A percentile compares a stretch with the other conserved stretches of the same genome.
These are phyloP conservation scores for Parachlorella kessleri DNA, from an alignment of 139 green algal genomes.

Conservation along the genomic window DNA sequence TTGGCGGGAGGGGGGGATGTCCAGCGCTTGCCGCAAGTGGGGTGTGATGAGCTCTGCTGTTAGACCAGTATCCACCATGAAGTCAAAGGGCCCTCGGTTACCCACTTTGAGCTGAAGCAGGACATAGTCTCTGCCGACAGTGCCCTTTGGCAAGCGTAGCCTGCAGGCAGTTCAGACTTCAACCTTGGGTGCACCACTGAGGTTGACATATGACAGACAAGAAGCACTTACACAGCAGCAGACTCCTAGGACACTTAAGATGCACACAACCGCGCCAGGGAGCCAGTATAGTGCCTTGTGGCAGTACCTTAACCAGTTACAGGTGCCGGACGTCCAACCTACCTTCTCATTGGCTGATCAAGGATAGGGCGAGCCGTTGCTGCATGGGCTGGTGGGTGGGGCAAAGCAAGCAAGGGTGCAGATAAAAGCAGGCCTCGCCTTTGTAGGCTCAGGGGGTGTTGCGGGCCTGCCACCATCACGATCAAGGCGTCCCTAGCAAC, in stretches of 20 bases:
- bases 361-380: too few species aligned
- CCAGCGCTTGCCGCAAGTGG: constrained; percentile 17
- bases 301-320: too few species aligned
- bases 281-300: neutral
- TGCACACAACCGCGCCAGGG: neutral
- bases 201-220: neutral
- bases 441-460: too few species aligned
- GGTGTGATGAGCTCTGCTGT: constrained; percentile 29
- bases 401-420: too few species aligned
- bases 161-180: neutral
- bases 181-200: neutral
- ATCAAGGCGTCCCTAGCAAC: too few species aligned
- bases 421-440: too few species aligned
- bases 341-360: constrained; percentile 23
- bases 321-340: too few species aligned
- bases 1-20: neutral
- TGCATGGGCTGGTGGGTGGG: too few species aligned
- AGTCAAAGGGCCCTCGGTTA: constrained; percentile 10
- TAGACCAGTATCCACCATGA: constrained; percentile 20
- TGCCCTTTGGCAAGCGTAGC: constrained; percentile 9
- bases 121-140: constrained; percentile 27
- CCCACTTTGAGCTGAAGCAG: constrained; percentile 26
- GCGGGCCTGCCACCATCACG: too few species aligned
- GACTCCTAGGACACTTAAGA: neutral
- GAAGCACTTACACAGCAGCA: too few species aligned